A percentile compares a stretch with the other conserved stretches of the same genome.
These are phyloP conservation scores for Cardamine resedifolia DNA, from an alignment of 345 rosid genomes.

Conservation along the genomic window DNA sequence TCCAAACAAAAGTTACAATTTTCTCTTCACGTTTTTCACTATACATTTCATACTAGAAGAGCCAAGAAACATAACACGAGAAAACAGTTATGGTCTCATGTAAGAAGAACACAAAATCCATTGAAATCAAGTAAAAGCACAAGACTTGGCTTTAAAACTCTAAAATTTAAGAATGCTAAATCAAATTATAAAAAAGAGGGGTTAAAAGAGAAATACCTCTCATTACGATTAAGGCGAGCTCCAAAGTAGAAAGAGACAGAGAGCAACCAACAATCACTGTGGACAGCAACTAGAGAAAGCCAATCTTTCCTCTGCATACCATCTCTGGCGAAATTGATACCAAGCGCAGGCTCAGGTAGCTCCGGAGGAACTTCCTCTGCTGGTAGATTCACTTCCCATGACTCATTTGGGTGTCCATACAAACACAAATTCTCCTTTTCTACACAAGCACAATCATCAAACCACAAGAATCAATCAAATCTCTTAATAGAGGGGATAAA, in stretches of 20 bases:
- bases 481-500: background rate
- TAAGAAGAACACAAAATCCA: slow-evolving; percentile 5
- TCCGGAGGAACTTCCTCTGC: slow-evolving; percentile 98
- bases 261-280: slow-evolving; percentile 97
- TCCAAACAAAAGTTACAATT: background rate
- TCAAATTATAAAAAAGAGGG: background rate
- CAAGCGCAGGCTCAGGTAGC: slow-evolving; percentile 97
- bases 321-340: slow-evolving; percentile 95
- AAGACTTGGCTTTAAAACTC: background rate
- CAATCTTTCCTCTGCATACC: slow-evolving; percentile 96
- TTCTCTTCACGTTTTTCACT: background rate
- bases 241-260: slow-evolving; percentile 96
- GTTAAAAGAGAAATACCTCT: slow-evolving; percentile 51
- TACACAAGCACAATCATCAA: slow-evolving; percentile 30
- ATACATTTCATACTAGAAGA: background rate
- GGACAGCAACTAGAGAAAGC: slow-evolving; percentile 92
- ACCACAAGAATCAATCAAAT: slow-evolving; percentile 3
- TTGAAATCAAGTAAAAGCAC: background rate
- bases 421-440: slow-evolving; percentile 96
- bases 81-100: background rate
- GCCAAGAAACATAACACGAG: background rate
- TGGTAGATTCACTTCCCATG: slow-evolving; percentile 93
- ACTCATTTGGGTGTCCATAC: slow-evolving; percentile 88
- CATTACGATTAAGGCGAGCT: slow-evolving; percentile 86
- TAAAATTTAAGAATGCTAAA: background rate